These are phyloP conservation scores for Pharus latifolius DNA, from an alignment of 176 grass and related monocot species.

Conservation along the genomic window DNA sequence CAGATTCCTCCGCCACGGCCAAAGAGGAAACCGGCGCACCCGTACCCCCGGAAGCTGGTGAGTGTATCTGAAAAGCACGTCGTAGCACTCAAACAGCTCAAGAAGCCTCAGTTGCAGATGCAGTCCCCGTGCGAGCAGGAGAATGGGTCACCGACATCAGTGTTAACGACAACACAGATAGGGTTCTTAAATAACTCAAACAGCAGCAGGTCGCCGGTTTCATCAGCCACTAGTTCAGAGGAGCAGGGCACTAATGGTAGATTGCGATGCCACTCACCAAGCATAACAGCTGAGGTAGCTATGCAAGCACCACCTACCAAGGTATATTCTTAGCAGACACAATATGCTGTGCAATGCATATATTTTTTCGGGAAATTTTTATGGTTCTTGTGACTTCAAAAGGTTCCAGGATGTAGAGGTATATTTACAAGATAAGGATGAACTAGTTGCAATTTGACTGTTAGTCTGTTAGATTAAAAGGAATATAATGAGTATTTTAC, in stretches of 20 bases:
- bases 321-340: constrained; percentile 20
- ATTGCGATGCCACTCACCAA: constrained; percentile 28
- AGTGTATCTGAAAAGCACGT: constrained; percentile 11
- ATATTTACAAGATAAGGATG: too few relatives aligned
- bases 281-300: neutral
- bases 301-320: constrained; percentile 14
- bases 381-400: too few relatives aligned
- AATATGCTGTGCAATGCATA: neutral
- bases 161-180: constrained; percentile 28
- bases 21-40: constrained; percentile 65
- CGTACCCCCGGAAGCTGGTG: constrained; percentile 73
- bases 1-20: constrained; percentile 89
- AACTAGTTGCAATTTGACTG: too few relatives aligned
- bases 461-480: too few relatives aligned
- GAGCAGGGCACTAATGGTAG: constrained; percentile 6
- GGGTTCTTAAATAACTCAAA: too few relatives aligned
- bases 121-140: constrained; percentile 35
- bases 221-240: constrained; percentile 17
- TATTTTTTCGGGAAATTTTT: too few relatives aligned
- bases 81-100: constrained; percentile 14
- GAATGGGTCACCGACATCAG: constrained; percentile 56
- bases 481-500: too few relatives aligned
- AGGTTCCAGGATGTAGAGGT: too few relatives aligned
- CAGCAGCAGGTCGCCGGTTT: constrained; percentile 24
- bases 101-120: constrained; percentile 20